Evolutionary conservation across 2,329 filamentous ascomycete species (phyloP).

Genomic region (Onygena corvina): DNA sequence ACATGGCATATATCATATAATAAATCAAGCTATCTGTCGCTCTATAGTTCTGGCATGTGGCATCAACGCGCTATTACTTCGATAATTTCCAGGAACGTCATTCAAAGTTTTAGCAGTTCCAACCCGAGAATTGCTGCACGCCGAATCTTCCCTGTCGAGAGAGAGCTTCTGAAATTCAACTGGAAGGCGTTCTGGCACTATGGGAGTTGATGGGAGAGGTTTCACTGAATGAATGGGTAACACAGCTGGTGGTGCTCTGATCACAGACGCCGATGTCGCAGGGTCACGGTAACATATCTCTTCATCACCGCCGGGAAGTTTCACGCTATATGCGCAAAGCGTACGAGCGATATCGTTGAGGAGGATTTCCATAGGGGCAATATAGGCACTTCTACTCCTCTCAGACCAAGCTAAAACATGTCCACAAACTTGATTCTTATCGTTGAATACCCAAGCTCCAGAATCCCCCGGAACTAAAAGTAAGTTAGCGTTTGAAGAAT

Average conservation of each 20-base stretch:
- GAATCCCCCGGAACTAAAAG: slow-evolving; percentile 68
- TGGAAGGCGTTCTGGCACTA: slow-evolving; percentile 12
- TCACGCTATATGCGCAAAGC: slow-evolving; percentile 57
- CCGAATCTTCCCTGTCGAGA: slow-evolving; percentile 10
- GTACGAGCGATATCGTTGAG: slow-evolving; percentile 74
- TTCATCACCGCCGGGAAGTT: slow-evolving; percentile 47
- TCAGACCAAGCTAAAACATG: slow-evolving; percentile 83
- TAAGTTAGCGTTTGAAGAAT: not conserved
- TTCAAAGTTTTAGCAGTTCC: slow-evolving; percentile 11
- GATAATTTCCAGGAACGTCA: slow-evolving; percentile 19
- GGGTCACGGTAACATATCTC: slow-evolving; percentile 8
- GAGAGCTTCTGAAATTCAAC: slow-evolving; percentile 13
- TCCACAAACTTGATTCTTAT: slow-evolving; percentile 69
- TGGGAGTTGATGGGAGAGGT: not conserved
- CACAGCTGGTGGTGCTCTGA: not conserved
- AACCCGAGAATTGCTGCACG: slow-evolving; percentile 2
- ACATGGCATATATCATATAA: not conserved
- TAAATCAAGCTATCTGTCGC: slow-evolving; percentile 28
- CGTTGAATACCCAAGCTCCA: slow-evolving; percentile 84
- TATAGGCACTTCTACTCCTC: slow-evolving; percentile 71
- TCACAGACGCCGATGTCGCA: not conserved
- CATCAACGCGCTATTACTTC: slow-evolving; percentile 19
- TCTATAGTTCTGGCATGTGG: slow-evolving; percentile 28
- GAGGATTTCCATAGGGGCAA: slow-evolving; percentile 87
- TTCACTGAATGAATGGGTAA: not conserved